Evolutionary conservation across 2,329 filamentous ascomycete genomes (phyloP).

Genomic region (Exophiala spinifera): DNA sequence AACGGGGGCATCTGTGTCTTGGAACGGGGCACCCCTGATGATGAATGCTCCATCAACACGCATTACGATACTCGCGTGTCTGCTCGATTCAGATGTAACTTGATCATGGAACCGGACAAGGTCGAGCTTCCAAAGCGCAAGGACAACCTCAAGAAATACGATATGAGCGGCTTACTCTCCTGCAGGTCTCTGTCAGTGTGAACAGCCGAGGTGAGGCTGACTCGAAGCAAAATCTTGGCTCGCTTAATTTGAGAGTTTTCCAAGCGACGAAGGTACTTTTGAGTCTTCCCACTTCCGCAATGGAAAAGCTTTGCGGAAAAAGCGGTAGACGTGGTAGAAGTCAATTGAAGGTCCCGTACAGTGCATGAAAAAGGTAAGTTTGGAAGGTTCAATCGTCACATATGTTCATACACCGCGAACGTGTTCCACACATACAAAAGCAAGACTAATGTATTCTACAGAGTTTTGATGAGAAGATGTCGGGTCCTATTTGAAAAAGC

Average conservation of each 20-base stretch:
- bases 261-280: constrained; percentile 20
- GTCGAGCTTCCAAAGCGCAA: constrained; percentile 46
- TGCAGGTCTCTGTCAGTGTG: too few species aligned
- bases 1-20: too few species aligned
- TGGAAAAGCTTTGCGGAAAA: constrained; percentile 25
- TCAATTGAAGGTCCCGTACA: constrained; percentile 23
- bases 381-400: background rate
- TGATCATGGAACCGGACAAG: constrained; percentile 38
- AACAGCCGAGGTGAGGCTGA: too few species aligned
- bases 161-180: too few species aligned
- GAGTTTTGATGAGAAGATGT: constrained; percentile 18
- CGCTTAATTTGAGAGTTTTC: background rate
- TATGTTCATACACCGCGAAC: background rate
- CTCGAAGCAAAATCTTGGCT: too few species aligned
- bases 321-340: constrained; percentile 22
- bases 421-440: background rate
- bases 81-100: constrained; percentile 27
- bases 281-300: constrained; percentile 23
- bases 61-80: background rate
- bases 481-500: constrained; percentile 17
- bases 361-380: constrained; percentile 23
- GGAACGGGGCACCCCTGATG: too few species aligned
- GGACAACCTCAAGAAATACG: constrained; percentile 45
- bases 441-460: background rate
- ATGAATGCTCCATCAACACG: too few species aligned